These are phyloP conservation scores for Chaetothyriales sp. DNA, from an alignment of 2,329 filamentous ascomycete species.

Conservation along the genomic window DNA sequence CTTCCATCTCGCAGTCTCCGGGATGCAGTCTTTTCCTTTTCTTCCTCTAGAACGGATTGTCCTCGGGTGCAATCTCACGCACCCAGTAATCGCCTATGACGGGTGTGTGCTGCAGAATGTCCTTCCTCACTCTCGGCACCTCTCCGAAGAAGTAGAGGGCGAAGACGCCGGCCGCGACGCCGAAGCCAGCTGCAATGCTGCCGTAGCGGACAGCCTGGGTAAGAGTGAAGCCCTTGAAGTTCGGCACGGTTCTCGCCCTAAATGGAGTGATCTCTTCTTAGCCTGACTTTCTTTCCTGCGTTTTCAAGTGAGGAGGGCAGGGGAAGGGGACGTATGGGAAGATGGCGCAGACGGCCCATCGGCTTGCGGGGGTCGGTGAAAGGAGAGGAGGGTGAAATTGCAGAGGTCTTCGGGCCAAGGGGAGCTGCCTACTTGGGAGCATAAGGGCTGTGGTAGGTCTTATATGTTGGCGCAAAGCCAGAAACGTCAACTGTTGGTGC, in stretches of 20 bases:
- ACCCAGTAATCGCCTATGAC: conserved; percentile 43
- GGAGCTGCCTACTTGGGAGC: conserved; percentile 45
- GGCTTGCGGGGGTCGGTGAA: background rate
- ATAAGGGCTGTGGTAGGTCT: conserved; percentile 41
- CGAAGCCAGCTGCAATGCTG: conserved; percentile 39
- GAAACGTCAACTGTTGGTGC: conserved; percentile 7
- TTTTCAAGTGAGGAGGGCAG: background rate
- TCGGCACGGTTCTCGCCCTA: conserved; percentile 12
- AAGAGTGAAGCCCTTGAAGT: conserved; percentile 14
- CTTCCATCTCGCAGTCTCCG: background rate
- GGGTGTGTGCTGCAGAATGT: conserved; percentile 47
- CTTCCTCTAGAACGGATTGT: conserved; percentile 33
- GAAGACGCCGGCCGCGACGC: conserved; percentile 42
- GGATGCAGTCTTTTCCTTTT: background rate
- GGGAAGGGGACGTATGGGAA: background rate
- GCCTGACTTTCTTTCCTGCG: background rate
- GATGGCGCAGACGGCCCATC: background rate
- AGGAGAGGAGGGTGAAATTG: background rate
- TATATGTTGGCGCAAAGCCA: conserved; percentile 18
- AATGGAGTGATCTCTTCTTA: background rate
- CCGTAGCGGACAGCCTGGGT: conserved; percentile 22
- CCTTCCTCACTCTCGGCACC: conserved; percentile 45
- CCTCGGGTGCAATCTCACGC: conserved; percentile 44
- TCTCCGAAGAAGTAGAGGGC: conserved; percentile 51
- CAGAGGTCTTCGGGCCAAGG: conserved; percentile 6